These are phyloP conservation scores for Triticum timopheevii DNA, from an alignment of 176 grass and related monocot species.

Conservation along the genomic window DNA sequence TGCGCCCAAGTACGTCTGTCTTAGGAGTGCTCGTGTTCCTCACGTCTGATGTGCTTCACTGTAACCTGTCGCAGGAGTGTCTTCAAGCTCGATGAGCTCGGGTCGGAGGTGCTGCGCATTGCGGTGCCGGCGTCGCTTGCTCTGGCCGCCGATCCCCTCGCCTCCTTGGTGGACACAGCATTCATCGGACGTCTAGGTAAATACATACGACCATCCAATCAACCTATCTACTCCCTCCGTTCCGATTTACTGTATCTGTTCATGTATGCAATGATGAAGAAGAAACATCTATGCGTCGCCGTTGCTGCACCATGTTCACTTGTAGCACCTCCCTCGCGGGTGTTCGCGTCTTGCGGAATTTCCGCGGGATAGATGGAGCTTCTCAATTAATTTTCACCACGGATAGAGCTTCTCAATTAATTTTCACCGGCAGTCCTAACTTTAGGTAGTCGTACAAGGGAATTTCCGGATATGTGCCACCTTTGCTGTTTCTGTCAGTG, in stretches of 20 bases:
- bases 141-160: conserved; percentile 86
- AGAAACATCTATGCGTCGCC: not conserved
- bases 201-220: not conserved
- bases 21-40: not conserved
- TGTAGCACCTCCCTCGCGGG: not conserved
- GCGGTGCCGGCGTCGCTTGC: conserved; percentile 85
- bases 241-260: no score
- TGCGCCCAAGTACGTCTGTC: not conserved
- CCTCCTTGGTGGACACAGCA: conserved; percentile 88
- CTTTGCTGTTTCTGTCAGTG: not conserved
- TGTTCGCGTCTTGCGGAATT: not conserved
- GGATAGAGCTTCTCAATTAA: not conserved
- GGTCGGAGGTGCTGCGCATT: conserved; percentile 74
- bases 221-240: not conserved
- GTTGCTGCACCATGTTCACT: not conserved
- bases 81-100: conserved; percentile 87
- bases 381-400: not conserved
- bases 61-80: conserved; percentile 48
- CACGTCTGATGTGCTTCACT: not conserved
- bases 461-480: not conserved
- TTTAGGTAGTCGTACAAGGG: not conserved
- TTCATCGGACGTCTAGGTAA: conserved; percentile 97
- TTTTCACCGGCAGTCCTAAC: not conserved
- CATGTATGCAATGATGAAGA: not conserved
- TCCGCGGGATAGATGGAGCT: not conserved